Conservation (phyloP, 495 filamentous ascomycete species). For the Tuber brumale region DNA sequence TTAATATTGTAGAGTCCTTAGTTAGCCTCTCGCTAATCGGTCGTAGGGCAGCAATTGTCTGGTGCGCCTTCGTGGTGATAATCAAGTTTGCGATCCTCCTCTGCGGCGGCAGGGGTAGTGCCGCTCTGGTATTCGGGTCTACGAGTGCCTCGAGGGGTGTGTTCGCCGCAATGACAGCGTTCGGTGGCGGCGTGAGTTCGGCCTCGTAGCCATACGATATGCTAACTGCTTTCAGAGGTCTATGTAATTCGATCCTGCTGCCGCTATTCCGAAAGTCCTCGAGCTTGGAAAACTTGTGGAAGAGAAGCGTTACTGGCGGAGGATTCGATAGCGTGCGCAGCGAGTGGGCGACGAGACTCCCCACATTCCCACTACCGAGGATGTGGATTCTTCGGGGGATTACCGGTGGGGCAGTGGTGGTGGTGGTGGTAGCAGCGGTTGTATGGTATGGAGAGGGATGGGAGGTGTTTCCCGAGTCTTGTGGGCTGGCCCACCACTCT, state of each 20-base stretch:
- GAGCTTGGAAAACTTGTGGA: constrained; percentile 45
- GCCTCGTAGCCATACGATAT: constrained; percentile 48
- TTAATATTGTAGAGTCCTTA: constrained; percentile 63
- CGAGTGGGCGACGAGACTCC: constrained; percentile 50
- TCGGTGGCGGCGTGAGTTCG: constrained; percentile 45
- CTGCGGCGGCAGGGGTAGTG: constrained; percentile 7
- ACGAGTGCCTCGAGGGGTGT: constrained; percentile 13
- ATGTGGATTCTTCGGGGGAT: constrained; percentile 46
- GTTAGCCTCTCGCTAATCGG: constrained; percentile 61
- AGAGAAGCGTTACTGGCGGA: constrained; percentile 48
- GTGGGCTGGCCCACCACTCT: not conserved
- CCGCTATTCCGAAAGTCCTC: constrained; percentile 43
- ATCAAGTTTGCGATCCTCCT: constrained; percentile 64
- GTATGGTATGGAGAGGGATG: not conserved
- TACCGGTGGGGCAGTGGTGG: constrained; percentile 4
- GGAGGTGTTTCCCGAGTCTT: not conserved
- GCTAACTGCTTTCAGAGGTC: constrained; percentile 41
- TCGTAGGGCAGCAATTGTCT: constrained; percentile 54
- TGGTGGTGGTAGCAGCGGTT: constrained; percentile 8
- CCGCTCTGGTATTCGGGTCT: constrained; percentile 32
- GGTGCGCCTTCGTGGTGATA: constrained; percentile 57
- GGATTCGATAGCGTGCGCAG: constrained; percentile 43
- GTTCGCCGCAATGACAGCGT: not conserved
- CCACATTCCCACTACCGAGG: constrained; percentile 54
- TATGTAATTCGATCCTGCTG: constrained; percentile 28